These are phyloP conservation scores for Dactylellina leptospora DNA, from an alignment of 2,329 filamentous ascomycete genomes.

Conservation along the genomic window DNA sequence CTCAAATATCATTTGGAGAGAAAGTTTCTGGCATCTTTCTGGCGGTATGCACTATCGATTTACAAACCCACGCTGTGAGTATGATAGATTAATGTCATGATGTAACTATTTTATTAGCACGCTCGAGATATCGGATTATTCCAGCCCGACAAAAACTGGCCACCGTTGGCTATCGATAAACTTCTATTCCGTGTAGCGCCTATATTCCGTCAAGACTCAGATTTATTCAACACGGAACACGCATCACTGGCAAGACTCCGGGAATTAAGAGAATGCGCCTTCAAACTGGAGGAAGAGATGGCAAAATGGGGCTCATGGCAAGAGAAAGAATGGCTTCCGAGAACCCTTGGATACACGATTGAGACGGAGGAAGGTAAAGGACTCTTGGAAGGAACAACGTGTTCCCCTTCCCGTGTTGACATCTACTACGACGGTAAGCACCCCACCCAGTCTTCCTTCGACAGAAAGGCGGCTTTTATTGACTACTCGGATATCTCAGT, in stretches of 20 bases:
- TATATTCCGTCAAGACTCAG: conserved; percentile 15
- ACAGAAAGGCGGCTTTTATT: background rate
- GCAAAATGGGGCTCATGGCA: background rate
- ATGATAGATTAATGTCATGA: background rate
- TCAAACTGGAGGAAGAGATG: conserved; percentile 13
- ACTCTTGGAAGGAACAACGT: conserved; percentile 5
- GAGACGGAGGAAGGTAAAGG: background rate
- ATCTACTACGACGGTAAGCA: conserved; percentile 10
- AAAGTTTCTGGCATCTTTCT: conserved; percentile 4
- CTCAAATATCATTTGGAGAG: background rate
- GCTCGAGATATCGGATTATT: background rate
- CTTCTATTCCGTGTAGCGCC: conserved; percentile 17
- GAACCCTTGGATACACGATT: background rate
- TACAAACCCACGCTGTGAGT: background rate
- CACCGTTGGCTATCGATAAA: background rate
- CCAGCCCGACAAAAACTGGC: background rate
- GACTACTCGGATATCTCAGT: background rate
- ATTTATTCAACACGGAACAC: background rate
- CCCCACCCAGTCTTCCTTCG: background rate
- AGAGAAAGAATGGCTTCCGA: conserved; percentile 9
- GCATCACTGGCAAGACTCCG: background rate
- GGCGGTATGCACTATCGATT: background rate
- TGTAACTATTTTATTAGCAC: background rate
- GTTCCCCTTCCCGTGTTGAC: conserved; percentile 8
- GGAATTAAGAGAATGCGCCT: conserved; percentile 7